Base-by-base conservation (phyloP, 805 yeast species). In the Spathaspora girioi region DNA sequence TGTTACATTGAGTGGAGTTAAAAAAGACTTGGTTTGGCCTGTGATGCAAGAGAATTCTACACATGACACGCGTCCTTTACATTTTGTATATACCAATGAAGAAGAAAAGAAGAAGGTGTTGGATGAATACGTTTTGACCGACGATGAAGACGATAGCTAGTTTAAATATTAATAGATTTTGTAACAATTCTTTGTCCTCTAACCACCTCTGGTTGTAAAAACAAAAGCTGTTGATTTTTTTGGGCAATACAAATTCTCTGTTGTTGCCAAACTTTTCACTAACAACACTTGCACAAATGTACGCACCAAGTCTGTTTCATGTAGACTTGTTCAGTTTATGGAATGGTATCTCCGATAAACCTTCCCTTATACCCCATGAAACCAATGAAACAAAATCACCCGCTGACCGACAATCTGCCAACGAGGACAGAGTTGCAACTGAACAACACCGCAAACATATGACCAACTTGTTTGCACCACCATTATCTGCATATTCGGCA, bases 401-500 rank as follows among this genome's bases (percentile, higher is more conserved):
- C 2, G 47, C 38, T 44, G 47, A 32, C 14, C 38, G 14, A 45
- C 17, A 19, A 2, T 17, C 40, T 3, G 35, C 35, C 23, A 43
- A 32, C 27, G 49, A 38, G 27, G 49, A 42, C 19, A 18, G 43
- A 11, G n/a, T 17, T 14, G 19, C 38, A 11, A 18, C 17, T 14
- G 60, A 60, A n/a, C 38, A 49, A 5, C 18, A 44, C 11, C 38
- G 29, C 18, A 50, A 47, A 23, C 59, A 61, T 49, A 35, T 64
- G 38, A 43, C 54, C 31, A 57, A 59, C 38, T 53, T 60, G 38
- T 71, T 64, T 54, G 81, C 81, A 1, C 85, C 84, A 1, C 83
- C 86, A 8, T 61, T 82, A 19, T 74, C 80, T 17, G 80, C 83
- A 2, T 82, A 81, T 57, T 73, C 82, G 0, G 73, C 84, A 2